A percentile compares a stretch with the other conserved stretches of the same genome.
Conservation (phyloP, 1,139 yeast species). For the Zhuliangozyma parablackwelliae region DNA sequence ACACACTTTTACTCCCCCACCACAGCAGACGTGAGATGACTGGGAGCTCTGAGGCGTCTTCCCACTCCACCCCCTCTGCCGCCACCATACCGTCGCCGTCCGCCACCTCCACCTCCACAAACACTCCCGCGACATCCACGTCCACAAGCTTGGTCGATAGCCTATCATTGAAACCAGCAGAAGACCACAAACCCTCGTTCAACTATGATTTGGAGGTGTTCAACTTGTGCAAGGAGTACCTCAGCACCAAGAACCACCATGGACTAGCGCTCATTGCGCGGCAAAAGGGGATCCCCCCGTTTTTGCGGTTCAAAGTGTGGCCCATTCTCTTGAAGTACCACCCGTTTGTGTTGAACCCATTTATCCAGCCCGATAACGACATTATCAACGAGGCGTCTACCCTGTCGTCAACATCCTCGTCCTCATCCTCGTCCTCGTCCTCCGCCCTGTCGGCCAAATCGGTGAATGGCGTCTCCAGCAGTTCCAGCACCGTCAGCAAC, state of each 20-base stretch:
- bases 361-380: slow-evolving; percentile 53
- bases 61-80: not conserved
- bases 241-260: slow-evolving; percentile 51
- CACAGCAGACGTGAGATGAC: not conserved
- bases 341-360: slow-evolving; percentile 79
- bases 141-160: not conserved
- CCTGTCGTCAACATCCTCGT: slow-evolving; percentile 8
- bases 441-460: not conserved
- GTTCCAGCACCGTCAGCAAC: slow-evolving; percentile 1
- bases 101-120: not conserved
- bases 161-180: not conserved
- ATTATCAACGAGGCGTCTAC: slow-evolving; percentile 8
- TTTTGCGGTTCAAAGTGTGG: slow-evolving; percentile 76
- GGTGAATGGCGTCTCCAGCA: not conserved
- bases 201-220: slow-evolving; percentile 39
- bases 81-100: not conserved
- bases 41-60: not conserved
- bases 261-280: slow-evolving; percentile 78
- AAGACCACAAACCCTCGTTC: slow-evolving; percentile 30
- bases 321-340: slow-evolving; percentile 76
- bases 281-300: slow-evolving; percentile 83
- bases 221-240: slow-evolving; percentile 34
- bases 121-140: not conserved
- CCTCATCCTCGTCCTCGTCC: slow-evolving; percentile 1
- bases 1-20: too few relatives aligned